A percentile compares a stretch with the other conserved stretches of the same genome.
These are phyloP conservation scores for Tricholoma sp. DNA, from an alignment of 768 basidiomycete genomes.

Conservation along the genomic window DNA sequence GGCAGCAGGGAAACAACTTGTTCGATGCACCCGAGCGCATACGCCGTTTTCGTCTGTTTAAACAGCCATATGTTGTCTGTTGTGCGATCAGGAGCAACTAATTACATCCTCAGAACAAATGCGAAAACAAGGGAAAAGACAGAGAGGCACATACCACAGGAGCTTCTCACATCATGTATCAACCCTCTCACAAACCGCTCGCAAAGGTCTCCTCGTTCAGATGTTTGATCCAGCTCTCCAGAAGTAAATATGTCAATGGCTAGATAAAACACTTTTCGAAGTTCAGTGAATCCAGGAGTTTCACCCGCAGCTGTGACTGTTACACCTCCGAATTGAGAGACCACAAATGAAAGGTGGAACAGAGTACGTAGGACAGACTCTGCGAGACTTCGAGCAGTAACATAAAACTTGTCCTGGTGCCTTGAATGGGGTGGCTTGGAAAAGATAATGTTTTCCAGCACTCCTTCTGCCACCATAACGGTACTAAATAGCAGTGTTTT, in stretches of 20 bases:
- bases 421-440: slow-evolving; percentile 33
- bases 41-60: slow-evolving; percentile 47
- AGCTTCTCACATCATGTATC: slow-evolving; percentile 5
- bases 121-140: not conserved
- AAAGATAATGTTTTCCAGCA: slow-evolving; percentile 52
- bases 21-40: slow-evolving; percentile 69
- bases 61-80: not conserved
- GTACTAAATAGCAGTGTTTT: slow-evolving; percentile 74
- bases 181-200: slow-evolving; percentile 26
- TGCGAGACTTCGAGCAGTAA: slow-evolving; percentile 36
- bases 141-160: slow-evolving; percentile 7
- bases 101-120: not conserved
- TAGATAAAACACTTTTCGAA: slow-evolving; percentile 72
- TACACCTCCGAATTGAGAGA: slow-evolving; percentile 77
- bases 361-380: slow-evolving; percentile 51
- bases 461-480: slow-evolving; percentile 63
- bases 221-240: slow-evolving; percentile 11
- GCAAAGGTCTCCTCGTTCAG: slow-evolving; percentile 25
- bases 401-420: slow-evolving; percentile 1
- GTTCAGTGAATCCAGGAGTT: slow-evolving; percentile 58
- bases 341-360: slow-evolving; percentile 67
- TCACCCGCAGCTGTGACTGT: slow-evolving; percentile 37
- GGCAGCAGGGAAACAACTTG: slow-evolving; percentile 66
- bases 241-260: slow-evolving; percentile 67
- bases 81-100: slow-evolving; percentile 2